Evolutionary conservation across 2,329 filamentous ascomycete genomes (phyloP), one percentile per base, ranked within the genome.

Genomic region (Penicillium paneum): DNA sequence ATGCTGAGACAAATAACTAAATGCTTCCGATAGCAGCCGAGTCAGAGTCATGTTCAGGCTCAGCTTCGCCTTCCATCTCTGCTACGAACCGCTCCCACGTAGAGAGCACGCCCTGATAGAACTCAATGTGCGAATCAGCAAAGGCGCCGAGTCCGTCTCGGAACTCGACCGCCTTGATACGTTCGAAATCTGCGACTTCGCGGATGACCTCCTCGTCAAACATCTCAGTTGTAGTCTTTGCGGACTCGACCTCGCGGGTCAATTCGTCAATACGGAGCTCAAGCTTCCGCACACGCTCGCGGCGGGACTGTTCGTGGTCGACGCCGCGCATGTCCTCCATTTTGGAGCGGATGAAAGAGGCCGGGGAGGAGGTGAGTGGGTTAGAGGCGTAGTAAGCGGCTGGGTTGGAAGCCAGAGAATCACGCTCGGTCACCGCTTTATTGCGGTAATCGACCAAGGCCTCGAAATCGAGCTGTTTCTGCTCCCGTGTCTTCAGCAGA

Each of bases 391-490:
- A 79, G 45, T 84, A 83, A 5, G 80, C 78, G 42, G 77, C 74
- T 38, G 82, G 81, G 58, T 87, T 85, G 11, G 86, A 84, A 36
- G 84, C 83, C 3, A 96, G 84, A 15, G 83, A 80, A 74, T 99
- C 94, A 44, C 92, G 88, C 73, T 99, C 94, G 3, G 85, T 78
- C 3, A 90, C 91, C 0, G 90, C 91, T 72, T 96, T 96, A 76
- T 90, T 90, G 50, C 97, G 88, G 73, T 97, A 97, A 71, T 97
- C 93, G 28, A 91, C 96, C 32, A 99, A 81, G 61, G 91, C 92
- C 76, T 99, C 94, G 68, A 93, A 96, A 76, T 99, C 94, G 54
- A 99, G 87, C 72, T 99, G 94, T 72, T 99, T 99, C 77, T 95
- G 91, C 77, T 99, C 94, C 34, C 94, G 87, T 1, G 90, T 90